Conservation (phyloP, 73 alveolate species). For the Blepharisma stoltei region DNA sequence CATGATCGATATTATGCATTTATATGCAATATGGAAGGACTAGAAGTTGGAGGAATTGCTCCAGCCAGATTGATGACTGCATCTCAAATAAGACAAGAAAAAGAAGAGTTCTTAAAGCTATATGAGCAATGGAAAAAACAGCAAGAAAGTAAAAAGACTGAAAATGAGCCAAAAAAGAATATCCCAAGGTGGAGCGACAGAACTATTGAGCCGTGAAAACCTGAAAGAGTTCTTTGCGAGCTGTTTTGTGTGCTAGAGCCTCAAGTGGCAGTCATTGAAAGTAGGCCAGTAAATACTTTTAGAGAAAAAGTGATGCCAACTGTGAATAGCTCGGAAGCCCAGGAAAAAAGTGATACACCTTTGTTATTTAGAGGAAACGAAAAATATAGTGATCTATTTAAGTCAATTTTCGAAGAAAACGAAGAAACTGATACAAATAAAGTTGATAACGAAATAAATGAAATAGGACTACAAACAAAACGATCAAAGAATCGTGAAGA, state of each 20-base stretch:
- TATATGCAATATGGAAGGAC: slow-evolving; percentile 9
- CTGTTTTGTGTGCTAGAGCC: not conserved
- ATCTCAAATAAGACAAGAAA: slow-evolving; percentile 30
- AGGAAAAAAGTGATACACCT: too few species aligned
- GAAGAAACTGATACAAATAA: too few species aligned
- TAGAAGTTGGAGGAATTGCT: not conserved
- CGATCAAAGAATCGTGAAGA: too few species aligned
- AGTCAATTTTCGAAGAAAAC: too few species aligned
- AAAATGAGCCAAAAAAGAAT: too few species aligned
- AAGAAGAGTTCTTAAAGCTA: slow-evolving; percentile 8
- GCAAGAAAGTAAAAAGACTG: not conserved
- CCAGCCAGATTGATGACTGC: slow-evolving; percentile 28
- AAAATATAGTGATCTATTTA: too few species aligned
- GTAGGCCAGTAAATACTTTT: not conserved
- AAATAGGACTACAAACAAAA: too few species aligned
- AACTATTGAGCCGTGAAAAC: slow-evolving; percentile 17
- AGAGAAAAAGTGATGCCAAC: not conserved
- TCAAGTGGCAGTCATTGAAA: not conserved
- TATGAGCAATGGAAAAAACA: not conserved
- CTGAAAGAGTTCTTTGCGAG: not conserved
- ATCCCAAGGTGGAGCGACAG: not conserved
- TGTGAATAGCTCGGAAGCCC: not conserved
- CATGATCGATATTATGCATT: not conserved
- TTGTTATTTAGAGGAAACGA: too few species aligned
- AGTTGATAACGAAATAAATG: too few species aligned